Evolutionary conservation across 768 basidiomycete species (phyloP).

Genomic region (Dendrothele bispora): DNA sequence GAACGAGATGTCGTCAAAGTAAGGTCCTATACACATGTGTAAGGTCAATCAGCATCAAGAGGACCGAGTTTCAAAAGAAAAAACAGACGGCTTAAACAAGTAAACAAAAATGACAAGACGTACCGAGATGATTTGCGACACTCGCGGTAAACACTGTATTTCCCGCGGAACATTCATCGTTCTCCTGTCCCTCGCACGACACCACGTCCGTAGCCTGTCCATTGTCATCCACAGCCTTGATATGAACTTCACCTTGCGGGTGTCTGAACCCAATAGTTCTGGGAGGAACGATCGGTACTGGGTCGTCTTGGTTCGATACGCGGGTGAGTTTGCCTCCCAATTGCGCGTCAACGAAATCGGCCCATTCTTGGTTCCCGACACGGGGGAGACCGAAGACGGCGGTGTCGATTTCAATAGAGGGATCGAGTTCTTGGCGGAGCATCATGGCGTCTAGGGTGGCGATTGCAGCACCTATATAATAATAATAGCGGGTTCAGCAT

Average conservation of each 20-base stretch:
- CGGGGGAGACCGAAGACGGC: slow-evolving; percentile 44
- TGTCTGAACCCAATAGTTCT: slow-evolving; percentile 36
- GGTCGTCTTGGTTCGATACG: slow-evolving; percentile 41
- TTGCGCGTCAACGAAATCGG: slow-evolving; percentile 37
- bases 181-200: slow-evolving; percentile 39
- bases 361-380: slow-evolving; percentile 44
- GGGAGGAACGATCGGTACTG: slow-evolving; percentile 39
- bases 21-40: slow-evolving; percentile 21
- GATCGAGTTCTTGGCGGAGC: slow-evolving; percentile 35
- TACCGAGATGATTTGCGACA: slow-evolving; percentile 22
- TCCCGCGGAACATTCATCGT: slow-evolving; percentile 27
- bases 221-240: slow-evolving; percentile 29
- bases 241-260: slow-evolving; percentile 40
- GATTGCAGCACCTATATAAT: slow-evolving; percentile 37
- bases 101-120: not conserved
- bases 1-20: slow-evolving; percentile 28
- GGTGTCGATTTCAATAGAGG: slow-evolving; percentile 30
- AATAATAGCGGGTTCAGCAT: not conserved
- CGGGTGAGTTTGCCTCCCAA: slow-evolving; percentile 18
- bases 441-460: slow-evolving; percentile 44
- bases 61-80: not conserved
- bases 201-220: slow-evolving; percentile 28
- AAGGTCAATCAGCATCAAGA: not conserved
- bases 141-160: slow-evolving; percentile 18
- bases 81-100: not conserved